Evolutionary conservation across 2,329 filamentous ascomycete species (phyloP).

Genomic region (Huntiella savannae): DNA sequence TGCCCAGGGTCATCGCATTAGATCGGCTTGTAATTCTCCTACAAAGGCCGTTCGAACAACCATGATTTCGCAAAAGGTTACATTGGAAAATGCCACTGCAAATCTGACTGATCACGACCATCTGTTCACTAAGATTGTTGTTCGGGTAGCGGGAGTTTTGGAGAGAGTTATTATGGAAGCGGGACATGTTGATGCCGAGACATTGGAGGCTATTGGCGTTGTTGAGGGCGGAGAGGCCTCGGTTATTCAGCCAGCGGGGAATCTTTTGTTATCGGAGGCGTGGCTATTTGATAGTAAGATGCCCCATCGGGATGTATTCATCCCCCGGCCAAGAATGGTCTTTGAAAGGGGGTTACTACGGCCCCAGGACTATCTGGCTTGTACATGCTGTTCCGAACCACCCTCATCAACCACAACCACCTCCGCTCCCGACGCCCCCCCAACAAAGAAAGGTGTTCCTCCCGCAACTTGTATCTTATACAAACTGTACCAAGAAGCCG

Average conservation of each 20-base stretch:
- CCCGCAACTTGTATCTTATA: slow-evolving; percentile 59
- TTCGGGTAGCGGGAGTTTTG: slow-evolving; percentile 16
- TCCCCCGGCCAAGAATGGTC: slow-evolving; percentile 49
- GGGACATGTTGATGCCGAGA: not conserved
- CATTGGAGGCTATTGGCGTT: not conserved
- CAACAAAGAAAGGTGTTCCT: slow-evolving; percentile 24
- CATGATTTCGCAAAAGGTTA: slow-evolving; percentile 62
- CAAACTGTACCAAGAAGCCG: slow-evolving; percentile 60
- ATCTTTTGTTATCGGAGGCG: slow-evolving; percentile 46
- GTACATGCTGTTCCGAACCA: slow-evolving; percentile 38
- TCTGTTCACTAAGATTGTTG: slow-evolving; percentile 47
- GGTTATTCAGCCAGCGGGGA: slow-evolving; percentile 20
- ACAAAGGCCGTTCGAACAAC: slow-evolving; percentile 55
- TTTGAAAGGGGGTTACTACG: slow-evolving; percentile 52
- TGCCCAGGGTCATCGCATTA: slow-evolving; percentile 18
- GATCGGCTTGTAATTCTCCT: slow-evolving; percentile 50
- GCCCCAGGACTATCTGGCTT: slow-evolving; percentile 62
- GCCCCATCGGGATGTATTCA: slow-evolving; percentile 55
- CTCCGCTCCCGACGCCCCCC: not conserved
- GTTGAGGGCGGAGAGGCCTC: not conserved
- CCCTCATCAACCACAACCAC: slow-evolving; percentile 13
- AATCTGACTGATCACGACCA: slow-evolving; percentile 51
- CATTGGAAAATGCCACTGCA: slow-evolving; percentile 57
- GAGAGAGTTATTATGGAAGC: slow-evolving; percentile 24
- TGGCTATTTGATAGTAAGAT: slow-evolving; percentile 57